Evolutionary conservation across 352 stramenopile genomes (phyloP).

Genomic region (Phytophthora sansomeana): DNA sequence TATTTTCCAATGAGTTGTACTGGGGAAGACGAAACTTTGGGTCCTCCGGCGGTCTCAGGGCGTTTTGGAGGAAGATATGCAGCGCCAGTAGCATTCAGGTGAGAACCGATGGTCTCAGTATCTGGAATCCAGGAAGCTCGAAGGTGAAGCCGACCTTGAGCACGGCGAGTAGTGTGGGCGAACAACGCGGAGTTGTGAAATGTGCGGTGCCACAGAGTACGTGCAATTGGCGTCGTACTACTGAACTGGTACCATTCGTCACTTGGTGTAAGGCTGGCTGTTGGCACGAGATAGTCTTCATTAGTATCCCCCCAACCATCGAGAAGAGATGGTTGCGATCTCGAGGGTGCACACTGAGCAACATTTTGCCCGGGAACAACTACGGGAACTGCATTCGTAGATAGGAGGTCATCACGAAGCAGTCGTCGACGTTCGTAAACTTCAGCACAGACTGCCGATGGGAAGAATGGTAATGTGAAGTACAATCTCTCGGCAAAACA

Average conservation of each 20-base stretch:
- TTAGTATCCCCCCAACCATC: slow-evolving; percentile 17
- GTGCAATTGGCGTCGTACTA: slow-evolving; percentile 47
- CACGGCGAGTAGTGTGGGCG: slow-evolving; percentile 42
- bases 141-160: slow-evolving; percentile 60
- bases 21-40: slow-evolving; percentile 7
- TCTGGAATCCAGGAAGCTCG: slow-evolving; percentile 50
- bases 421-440: slow-evolving; percentile 57
- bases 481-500: slow-evolving; percentile 56
- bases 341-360: slow-evolving; percentile 6
- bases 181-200: slow-evolving; percentile 68
- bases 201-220: slow-evolving; percentile 57
- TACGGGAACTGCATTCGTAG: slow-evolving; percentile 57
- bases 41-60: slow-evolving; percentile 22
- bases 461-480: slow-evolving; percentile 60
- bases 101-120: background rate
- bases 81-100: background rate
- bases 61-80: slow-evolving; percentile 37
- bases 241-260: slow-evolving; percentile 86
- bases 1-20: slow-evolving; percentile 34
- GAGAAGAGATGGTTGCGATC: slow-evolving; percentile 1
- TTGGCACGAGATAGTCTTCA: slow-evolving; percentile 28
- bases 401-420: slow-evolving; percentile 48
- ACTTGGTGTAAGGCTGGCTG: slow-evolving; percentile 56
- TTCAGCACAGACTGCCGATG: slow-evolving; percentile 50
- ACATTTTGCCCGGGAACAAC: slow-evolving; percentile 56